Conservation (phyloP, 164 flowering plant genomes). For the Aristolochia contorta region DNA sequence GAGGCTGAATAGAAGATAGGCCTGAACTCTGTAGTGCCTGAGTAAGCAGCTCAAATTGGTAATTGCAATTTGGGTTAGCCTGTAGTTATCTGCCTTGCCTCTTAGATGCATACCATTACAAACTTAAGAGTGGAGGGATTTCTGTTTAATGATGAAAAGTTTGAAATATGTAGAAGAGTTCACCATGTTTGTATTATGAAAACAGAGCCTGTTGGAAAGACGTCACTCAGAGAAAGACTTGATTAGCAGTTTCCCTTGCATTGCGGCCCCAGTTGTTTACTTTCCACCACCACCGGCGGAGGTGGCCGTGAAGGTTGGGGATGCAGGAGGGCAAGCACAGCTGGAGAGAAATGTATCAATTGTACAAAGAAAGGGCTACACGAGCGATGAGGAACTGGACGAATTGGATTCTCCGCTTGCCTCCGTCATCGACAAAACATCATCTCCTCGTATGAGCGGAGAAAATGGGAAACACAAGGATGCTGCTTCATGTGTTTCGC, state of each 20-base stretch:
- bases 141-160: no score
- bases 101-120: no score
- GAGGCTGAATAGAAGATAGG: no score
- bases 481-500: slow-evolving; percentile 6
- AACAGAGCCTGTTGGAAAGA: slow-evolving; percentile 57
- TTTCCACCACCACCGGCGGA: slow-evolving; percentile 47
- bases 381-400: slow-evolving; percentile 92
- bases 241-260: slow-evolving; percentile 55
- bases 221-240: slow-evolving; percentile 44
- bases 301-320: slow-evolving; percentile 67
- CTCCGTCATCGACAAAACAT: slow-evolving; percentile 39
- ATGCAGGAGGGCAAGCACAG: slow-evolving; percentile 39
- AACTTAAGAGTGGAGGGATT: no score
- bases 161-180: no score
- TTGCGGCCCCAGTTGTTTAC: slow-evolving; percentile 59
- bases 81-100: no score
- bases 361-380: slow-evolving; percentile 79
- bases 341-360: slow-evolving; percentile 53
- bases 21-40: no score
- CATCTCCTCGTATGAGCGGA: slow-evolving; percentile 23
- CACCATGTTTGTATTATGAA: background rate
- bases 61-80: no score
- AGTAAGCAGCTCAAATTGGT: no score
- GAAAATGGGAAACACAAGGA: slow-evolving; percentile 16
- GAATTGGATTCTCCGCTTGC: slow-evolving; percentile 68